These are phyloP conservation scores for Musa beccarii DNA, from an alignment of 176 grass and related monocot genomes.

Conservation along the genomic window DNA sequence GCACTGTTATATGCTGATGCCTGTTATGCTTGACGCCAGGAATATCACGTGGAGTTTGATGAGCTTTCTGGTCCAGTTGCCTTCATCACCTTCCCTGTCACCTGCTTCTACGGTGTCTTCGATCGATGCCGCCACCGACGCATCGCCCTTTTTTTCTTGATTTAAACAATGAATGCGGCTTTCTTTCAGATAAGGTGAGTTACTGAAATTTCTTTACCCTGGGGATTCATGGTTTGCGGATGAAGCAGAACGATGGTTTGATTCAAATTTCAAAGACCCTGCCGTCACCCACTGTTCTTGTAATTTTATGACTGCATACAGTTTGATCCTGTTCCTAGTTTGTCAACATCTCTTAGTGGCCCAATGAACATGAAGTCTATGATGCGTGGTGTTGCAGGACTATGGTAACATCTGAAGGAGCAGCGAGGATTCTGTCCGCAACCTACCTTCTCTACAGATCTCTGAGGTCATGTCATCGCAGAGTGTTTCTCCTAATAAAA, in stretches of 20 bases:
- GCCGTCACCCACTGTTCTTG: background rate
- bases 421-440: background rate
- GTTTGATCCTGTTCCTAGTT: background rate
- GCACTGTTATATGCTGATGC: background rate
- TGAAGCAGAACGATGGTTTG: background rate
- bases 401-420: background rate
- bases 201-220: background rate
- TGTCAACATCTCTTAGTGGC: background rate
- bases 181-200: background rate
- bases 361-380: background rate
- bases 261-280: constrained; percentile 1
- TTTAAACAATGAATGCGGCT: background rate
- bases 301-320: background rate
- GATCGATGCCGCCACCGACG: background rate
- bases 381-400: background rate
- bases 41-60: background rate
- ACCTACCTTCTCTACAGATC: background rate
- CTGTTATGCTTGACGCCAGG: background rate
- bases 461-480: background rate
- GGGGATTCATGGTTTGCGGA: background rate
- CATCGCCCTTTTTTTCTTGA: background rate
- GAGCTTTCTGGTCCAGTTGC: background rate
- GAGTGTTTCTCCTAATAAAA: background rate
- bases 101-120: background rate
- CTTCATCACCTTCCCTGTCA: background rate